A percentile compares a stretch with the other conserved stretches of the same genome.
phyloP scores from a whole-genome alignment of 108 stramenopile species.

The Nitzschia sp. region DNA sequence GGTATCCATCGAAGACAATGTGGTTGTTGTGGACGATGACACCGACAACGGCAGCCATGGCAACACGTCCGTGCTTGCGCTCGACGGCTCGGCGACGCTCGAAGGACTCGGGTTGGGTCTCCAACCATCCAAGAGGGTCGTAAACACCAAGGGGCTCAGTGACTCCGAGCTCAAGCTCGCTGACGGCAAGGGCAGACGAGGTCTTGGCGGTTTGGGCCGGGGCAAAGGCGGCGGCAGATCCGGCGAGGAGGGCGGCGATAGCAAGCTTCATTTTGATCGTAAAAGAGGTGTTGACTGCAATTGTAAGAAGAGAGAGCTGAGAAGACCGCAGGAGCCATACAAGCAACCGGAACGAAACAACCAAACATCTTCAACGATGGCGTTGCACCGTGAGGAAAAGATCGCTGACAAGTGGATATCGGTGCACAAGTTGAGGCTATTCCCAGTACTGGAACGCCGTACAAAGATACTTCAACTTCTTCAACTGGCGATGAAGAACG shows the following conservation, averaged over 20 bases:
- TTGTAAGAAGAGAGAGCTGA: neutral
- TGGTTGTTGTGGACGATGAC: conserved; percentile 50
- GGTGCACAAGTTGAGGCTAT: neutral
- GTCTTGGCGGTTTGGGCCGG: conserved; percentile 56
- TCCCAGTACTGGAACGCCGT: neutral
- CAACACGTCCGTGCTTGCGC: conserved; percentile 87
- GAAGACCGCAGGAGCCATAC: neutral
- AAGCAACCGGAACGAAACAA: too few relatives aligned
- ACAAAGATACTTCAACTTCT: conserved; percentile 11
- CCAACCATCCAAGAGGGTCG: conserved; percentile 58
- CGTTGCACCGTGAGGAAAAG: neutral
- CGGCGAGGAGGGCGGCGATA: conserved; percentile 61
- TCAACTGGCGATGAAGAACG: neutral
- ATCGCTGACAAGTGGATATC: neutral
- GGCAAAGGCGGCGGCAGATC: conserved; percentile 75
- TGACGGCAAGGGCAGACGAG: conserved; percentile 49
- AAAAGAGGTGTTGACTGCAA: neutral
- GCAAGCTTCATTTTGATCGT: conserved; percentile 65
- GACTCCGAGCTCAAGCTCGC: conserved; percentile 50
- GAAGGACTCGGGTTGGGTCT: conserved; percentile 49
- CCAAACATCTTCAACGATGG: conserved; percentile 6
- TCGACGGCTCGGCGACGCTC: conserved; percentile 75
- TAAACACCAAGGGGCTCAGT: conserved; percentile 59
- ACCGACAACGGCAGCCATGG: conserved; percentile 75
- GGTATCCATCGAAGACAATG: conserved; percentile 49